These are phyloP conservation scores for Solanum peruvianum DNA, from an alignment of 257 asterid genomes.

Conservation along the genomic window DNA sequence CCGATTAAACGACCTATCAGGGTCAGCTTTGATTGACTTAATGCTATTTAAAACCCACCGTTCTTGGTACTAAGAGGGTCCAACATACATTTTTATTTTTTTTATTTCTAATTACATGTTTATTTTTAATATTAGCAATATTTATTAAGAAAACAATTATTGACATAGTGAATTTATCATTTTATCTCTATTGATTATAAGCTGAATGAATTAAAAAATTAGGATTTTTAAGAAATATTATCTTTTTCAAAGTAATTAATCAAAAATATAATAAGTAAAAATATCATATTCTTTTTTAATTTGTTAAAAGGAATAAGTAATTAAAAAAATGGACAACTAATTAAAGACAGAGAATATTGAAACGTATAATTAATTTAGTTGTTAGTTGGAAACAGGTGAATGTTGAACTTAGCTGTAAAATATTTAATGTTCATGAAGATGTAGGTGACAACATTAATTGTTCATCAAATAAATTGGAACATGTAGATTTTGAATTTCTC, in stretches of 20 bases:
- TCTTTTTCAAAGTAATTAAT: no score
- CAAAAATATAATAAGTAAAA: no score
- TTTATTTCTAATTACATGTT: no score
- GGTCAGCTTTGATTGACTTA: background rate
- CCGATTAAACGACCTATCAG: background rate
- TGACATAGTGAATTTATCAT: no score
- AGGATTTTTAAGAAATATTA: no score
- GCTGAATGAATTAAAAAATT: no score
- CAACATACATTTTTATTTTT: background rate
- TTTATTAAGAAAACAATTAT: no score
- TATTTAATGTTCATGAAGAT: background rate
- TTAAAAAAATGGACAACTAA: no score
- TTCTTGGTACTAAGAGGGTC: background rate
- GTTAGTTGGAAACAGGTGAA: background rate
- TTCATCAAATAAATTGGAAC: background rate
- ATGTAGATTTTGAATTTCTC: background rate
- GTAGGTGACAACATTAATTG: background rate
- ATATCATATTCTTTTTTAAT: accelerated
- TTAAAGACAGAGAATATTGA: background rate
- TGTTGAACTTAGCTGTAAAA: background rate
- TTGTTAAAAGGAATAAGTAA: no score
- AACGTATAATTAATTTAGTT: background rate
- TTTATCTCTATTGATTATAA: no score
- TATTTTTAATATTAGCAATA: no score
- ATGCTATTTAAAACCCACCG: background rate